Conservation (phyloP, 345 rosid genomes). For the Syzygium aqueum region DNA sequence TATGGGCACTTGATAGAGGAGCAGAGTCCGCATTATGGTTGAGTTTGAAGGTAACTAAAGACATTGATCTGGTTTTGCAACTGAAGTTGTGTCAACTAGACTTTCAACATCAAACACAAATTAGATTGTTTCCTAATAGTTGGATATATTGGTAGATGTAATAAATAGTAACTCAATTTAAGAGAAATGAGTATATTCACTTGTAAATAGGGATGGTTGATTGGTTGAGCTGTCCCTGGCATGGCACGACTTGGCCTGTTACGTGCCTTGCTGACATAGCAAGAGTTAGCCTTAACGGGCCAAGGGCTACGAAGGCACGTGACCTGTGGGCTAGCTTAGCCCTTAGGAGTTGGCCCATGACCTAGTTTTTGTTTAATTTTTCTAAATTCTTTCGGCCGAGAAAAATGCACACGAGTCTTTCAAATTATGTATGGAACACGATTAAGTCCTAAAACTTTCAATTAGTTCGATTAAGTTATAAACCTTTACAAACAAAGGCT, state of each 20-base stretch:
- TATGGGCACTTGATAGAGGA: no score
- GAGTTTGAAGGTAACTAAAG: no score
- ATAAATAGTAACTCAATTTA: not conserved
- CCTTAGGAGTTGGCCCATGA: not conserved
- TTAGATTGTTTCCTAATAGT: not conserved
- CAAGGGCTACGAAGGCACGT: not conserved
- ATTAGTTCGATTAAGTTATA: not conserved
- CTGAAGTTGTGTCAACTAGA: not conserved
- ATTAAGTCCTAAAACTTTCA: not conserved
- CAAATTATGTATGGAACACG: accelerated
- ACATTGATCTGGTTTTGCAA: not conserved
- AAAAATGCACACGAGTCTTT: accelerated
- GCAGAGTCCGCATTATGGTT: no score
- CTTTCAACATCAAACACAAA: not conserved
- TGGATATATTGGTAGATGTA: accelerated
- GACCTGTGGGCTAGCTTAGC: not conserved
- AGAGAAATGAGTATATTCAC: not conserved
- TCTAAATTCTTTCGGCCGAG: not conserved
- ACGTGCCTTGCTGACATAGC: accelerated
- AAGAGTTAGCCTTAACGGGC: not conserved
- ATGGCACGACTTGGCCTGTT: not conserved
- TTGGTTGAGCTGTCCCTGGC: not conserved
- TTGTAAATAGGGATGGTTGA: not conserved
- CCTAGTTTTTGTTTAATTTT: not conserved
- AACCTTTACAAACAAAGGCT: not conserved